Evolutionary conservation across 2,329 filamentous ascomycete genomes (phyloP), one percentile per base, ranked within the genome.

Genomic region (Aspergillus pseudotamarii): DNA sequence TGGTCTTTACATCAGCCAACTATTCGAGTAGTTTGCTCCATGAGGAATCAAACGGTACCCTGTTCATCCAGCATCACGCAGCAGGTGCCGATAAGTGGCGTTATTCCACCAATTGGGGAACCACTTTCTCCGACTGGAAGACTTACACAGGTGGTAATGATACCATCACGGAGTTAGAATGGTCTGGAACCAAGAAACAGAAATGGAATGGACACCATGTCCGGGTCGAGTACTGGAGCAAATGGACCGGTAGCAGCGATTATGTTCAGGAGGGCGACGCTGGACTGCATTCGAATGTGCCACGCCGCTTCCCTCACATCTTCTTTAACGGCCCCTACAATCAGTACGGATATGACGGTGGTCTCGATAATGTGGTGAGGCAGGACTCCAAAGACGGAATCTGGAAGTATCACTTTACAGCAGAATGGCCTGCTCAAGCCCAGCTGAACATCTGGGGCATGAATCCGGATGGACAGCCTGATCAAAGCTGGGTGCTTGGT

Each of bases 371-470:
- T 60, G 66, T 76, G 5, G 84, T 89, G 76, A 71, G 78, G 16
- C 80, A 85, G 51, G 78, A 81, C 32, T 75, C 75, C 32, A 36
- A 36, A n/a, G 80, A 86, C 57, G 80, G 81, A 21, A 75, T 78
- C 3, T 90, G 88, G 88, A 77, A 80, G n/a, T 86, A 84, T 67
- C 80, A 86, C 65, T 86, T 89, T 63, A 84, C 89, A 81, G 80
- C 82, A 4, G 88, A 90, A 70, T 90, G 87, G 84, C 88, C 88
- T 6, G 83, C 84, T 2, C 77, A 83, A 55, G 83, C 87, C 60
- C 87, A 89, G 69, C 76, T 89, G 62, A 90, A 89, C 67, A 81
- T 88, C 6, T 90, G 88, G 88, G 88, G 88, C 57, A 86, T 89
- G 72, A 88, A 89, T 68, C 83, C 84, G 0, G 83, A 89, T 73